Evolutionary conservation across 2,329 filamentous ascomycete genomes (phyloP).

Genomic region (Mollisia scopiformis): DNA sequence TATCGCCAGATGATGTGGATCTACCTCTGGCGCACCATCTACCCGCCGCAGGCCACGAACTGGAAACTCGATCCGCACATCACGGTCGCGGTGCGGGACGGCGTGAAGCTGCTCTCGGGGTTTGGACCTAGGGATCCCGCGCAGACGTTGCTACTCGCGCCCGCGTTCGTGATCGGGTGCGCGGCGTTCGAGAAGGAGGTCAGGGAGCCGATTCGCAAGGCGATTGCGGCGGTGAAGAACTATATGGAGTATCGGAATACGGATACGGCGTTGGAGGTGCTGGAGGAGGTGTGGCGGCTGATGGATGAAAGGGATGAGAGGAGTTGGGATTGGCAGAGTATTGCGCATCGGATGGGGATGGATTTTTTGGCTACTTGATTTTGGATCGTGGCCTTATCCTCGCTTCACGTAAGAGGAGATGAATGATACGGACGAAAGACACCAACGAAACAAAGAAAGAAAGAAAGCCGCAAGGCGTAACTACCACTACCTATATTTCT

Average conservation of each 20-base stretch:
- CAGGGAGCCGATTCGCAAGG: slow-evolving; percentile 53
- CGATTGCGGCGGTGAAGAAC: slow-evolving; percentile 53
- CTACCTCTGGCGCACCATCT: slow-evolving; percentile 64
- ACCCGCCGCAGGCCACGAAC: slow-evolving; percentile 49
- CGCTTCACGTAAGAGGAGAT: too few species aligned
- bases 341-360: slow-evolving; percentile 55
- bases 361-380: slow-evolving; percentile 51
- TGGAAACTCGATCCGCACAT: slow-evolving; percentile 49
- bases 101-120: slow-evolving; percentile 54
- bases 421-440: too few species aligned
- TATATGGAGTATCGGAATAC: slow-evolving; percentile 65
- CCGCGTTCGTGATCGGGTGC: slow-evolving; percentile 63
- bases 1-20: slow-evolving; percentile 71
- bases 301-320: slow-evolving; percentile 62
- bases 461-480: slow-evolving; percentile 1
- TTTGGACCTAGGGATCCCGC: slow-evolving; percentile 60
- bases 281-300: slow-evolving; percentile 61
- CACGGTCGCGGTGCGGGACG: slow-evolving; percentile 57
- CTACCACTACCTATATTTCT: too few species aligned
- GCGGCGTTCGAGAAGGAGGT: slow-evolving; percentile 57
- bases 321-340: slow-evolving; percentile 66
- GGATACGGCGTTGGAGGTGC: slow-evolving; percentile 54
- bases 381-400: not conserved
- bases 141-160: slow-evolving; percentile 62
- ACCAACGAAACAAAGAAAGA: too few species aligned